Conservation (phyloP, 257 asterid species). For the Galeopsis tetrahit region DNA sequence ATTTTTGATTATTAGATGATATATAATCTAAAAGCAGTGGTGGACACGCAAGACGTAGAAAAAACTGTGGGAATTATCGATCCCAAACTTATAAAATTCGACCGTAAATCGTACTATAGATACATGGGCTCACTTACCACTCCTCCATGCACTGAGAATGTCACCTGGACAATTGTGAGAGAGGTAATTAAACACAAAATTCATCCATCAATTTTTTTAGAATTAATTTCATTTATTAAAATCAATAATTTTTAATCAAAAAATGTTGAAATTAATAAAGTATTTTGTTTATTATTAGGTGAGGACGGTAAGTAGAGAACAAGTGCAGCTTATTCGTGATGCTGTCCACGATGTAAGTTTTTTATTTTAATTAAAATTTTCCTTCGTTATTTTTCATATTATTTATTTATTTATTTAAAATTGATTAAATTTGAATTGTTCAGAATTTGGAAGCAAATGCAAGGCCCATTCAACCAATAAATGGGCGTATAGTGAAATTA, state of each 20-base stretch:
- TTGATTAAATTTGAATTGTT: background rate
- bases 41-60: slow-evolving; percentile 32
- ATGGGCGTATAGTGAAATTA: slow-evolving; percentile 46
- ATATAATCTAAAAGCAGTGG: slow-evolving; percentile 30
- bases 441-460: slow-evolving; percentile 58
- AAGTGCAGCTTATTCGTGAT: slow-evolving; percentile 55
- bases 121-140: slow-evolving; percentile 69
- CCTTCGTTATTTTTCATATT: background rate
- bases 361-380: no score
- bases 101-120: slow-evolving; percentile 59
- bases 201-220: no score
- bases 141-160: slow-evolving; percentile 74
- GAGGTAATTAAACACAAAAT: slow-evolving; percentile 40
- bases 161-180: slow-evolving; percentile 57
- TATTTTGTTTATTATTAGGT: slow-evolving; percentile 40
- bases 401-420: background rate
- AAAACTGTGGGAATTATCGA: slow-evolving; percentile 43
- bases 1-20: slow-evolving; percentile 37
- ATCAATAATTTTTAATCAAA: no score
- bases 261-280: background rate
- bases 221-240: no score
- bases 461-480: slow-evolving; percentile 59
- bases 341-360: slow-evolving; percentile 56
- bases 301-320: slow-evolving; percentile 57
- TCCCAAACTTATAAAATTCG: slow-evolving; percentile 50